These are phyloP conservation scores for Phialophora macrospora DNA, from an alignment of 2,329 filamentous ascomycete species.

Conservation along the genomic window DNA sequence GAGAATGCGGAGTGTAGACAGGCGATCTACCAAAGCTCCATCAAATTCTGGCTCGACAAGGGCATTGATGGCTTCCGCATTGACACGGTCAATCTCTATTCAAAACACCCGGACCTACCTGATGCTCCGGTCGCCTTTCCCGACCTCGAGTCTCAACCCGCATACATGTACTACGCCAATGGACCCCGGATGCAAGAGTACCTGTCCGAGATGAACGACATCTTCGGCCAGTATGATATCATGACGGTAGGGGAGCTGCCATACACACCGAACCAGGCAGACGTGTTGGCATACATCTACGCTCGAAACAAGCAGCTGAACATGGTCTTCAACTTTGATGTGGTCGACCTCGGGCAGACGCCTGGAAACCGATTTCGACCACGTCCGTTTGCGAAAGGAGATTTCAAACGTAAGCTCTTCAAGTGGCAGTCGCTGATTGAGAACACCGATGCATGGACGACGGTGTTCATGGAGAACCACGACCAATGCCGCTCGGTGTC, in stretches of 20 bases:
- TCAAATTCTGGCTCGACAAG: slow-evolving; percentile 74
- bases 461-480: slow-evolving; percentile 68
- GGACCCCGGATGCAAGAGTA: slow-evolving; percentile 72
- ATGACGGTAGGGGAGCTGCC: slow-evolving; percentile 75
- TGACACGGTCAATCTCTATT: slow-evolving; percentile 71
- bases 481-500: slow-evolving; percentile 63
- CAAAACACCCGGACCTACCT: slow-evolving; percentile 59
- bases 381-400: slow-evolving; percentile 53
- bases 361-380: slow-evolving; percentile 57
- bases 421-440: slow-evolving; percentile 59
- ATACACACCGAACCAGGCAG: slow-evolving; percentile 61
- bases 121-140: slow-evolving; percentile 62
- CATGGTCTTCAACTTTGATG: slow-evolving; percentile 73
- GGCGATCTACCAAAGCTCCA: slow-evolving; percentile 69
- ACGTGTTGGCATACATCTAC: slow-evolving; percentile 65
- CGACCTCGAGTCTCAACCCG: slow-evolving; percentile 55
- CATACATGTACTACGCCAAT: slow-evolving; percentile 64
- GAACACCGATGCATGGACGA: slow-evolving; percentile 60
- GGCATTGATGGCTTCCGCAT: slow-evolving; percentile 72
- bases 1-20: slow-evolving; percentile 66
- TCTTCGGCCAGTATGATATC: slow-evolving; percentile 62
- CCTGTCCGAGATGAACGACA: slow-evolving; percentile 66
- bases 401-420: slow-evolving; percentile 56
- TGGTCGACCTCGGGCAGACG: slow-evolving; percentile 65
- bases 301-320: slow-evolving; percentile 61